Conservation (phyloP, 768 basidiomycete genomes). For the Plicaturopsis crispa region DNA sequence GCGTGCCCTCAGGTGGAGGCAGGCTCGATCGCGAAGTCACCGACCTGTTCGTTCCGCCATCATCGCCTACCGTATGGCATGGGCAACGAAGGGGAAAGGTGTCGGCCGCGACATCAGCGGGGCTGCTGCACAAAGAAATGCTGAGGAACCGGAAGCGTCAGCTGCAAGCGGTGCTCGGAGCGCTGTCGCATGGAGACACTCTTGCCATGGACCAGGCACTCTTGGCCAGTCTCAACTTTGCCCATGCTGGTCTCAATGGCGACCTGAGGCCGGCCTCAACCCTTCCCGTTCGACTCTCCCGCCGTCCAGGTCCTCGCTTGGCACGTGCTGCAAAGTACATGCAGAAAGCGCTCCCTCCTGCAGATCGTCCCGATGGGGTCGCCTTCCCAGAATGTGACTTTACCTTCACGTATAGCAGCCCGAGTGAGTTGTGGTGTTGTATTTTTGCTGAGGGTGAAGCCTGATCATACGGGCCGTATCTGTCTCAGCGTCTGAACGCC, state of each 20-base stretch:
- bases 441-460: constrained; percentile 14
- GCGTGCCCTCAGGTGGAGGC: constrained; percentile 15
- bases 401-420: constrained; percentile 51
- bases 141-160: constrained; percentile 63
- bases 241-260: constrained; percentile 9
- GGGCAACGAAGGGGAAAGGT: constrained; percentile 34
- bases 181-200: constrained; percentile 58
- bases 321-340: constrained; percentile 34
- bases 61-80: constrained; percentile 8
- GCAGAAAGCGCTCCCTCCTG: constrained; percentile 28
- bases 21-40: constrained; percentile 16
- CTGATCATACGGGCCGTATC: constrained; percentile 19
- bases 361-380: constrained; percentile 27
- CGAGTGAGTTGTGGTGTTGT: constrained; percentile 53
- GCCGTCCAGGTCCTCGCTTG: constrained; percentile 41
- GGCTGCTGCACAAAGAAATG: constrained; percentile 69
- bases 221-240: constrained; percentile 32
- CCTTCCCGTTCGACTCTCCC: constrained; percentile 45
- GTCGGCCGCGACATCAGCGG: constrained; percentile 55
- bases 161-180: constrained; percentile 62
- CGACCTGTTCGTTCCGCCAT: constrained; percentile 13
- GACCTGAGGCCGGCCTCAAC: constrained; percentile 14
- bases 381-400: constrained; percentile 49
- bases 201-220: constrained; percentile 76
- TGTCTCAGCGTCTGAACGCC: constrained; percentile 61